These are phyloP conservation scores for Trichomonas vaginalis DNA, from an alignment of 208 protist genomes.

Conservation along the genomic window DNA sequence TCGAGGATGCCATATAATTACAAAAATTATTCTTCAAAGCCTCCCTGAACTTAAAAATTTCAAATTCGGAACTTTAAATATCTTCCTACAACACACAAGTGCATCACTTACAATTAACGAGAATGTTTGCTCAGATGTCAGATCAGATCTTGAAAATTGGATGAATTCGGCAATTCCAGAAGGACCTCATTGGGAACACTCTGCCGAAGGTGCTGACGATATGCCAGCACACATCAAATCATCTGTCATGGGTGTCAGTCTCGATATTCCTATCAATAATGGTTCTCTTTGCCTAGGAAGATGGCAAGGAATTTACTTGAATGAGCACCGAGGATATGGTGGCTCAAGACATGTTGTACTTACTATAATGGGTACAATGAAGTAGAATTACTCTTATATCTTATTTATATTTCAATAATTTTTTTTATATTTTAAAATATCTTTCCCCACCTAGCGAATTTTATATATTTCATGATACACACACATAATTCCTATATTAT, in stretches of 20 bases:
- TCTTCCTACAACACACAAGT: not conserved
- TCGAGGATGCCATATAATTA: not conserved
- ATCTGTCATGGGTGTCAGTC: not conserved
- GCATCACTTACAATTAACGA: conserved; percentile 13
- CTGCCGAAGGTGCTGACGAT: not conserved
- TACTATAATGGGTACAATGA: not conserved
- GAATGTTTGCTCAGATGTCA: not conserved
- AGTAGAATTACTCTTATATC: too few species aligned
- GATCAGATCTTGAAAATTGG: not conserved
- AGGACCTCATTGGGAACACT: not conserved
- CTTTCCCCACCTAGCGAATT: too few species aligned
- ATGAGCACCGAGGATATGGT: not conserved
- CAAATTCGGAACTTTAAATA: not conserved
- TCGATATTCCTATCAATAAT: not conserved
- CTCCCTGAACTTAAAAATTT: not conserved
- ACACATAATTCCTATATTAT: too few species aligned
- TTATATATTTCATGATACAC: too few species aligned
- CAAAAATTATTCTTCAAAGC: not conserved
- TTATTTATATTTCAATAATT: too few species aligned
- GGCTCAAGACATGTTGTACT: not conserved
- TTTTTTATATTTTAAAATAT: too few species aligned
- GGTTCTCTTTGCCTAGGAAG: not conserved
- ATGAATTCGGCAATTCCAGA: not conserved
- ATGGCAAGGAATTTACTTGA: conserved; percentile 9
- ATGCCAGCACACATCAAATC: not conserved